Base-by-base conservation (phyloP, 176 grass and related monocot genomes). In the Leersia perrieri region DNA sequence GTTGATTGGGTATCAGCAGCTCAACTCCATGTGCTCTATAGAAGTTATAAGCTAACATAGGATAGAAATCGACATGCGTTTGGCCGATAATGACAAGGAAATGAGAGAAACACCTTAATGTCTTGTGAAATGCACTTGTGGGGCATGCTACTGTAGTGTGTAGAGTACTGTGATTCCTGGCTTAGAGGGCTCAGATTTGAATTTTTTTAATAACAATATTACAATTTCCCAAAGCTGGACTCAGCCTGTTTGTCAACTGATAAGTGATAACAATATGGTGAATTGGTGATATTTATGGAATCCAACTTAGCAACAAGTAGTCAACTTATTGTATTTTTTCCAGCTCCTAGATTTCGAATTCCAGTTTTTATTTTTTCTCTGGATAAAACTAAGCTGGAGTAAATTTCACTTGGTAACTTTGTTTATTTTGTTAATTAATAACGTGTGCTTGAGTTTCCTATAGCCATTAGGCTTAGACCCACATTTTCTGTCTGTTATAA, bases 321-420 rank as follows among this genome's bases (percentile, higher is more conserved):
- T 76, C 39, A 51, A 47, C 76, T 70, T 70, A 10, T 22, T 63
- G 41, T 25, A 28, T 53, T 53, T 65, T 82, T 71, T 62, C 7
- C 7, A 49, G n/a, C 62, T 64, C 26, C 20, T 1, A 2, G 22
- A 63, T 87, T 36, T 64, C 23, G 8, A 55, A 2, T 53, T 63
- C 26, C 3, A 38, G 3, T 18, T 80, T 80, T 33, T 49, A 35
- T 1, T 47, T 41, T 66, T 76, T 69, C 8, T 35, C 16, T 68
- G 9, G 67, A 30, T 70, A 44, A 65, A 58, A 31, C 34, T 47
- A 73, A 73, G 47, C 1, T 34, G 8, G 44, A 68, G 32, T 68
- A 51, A 68, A 35, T 57, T 7, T 0, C 12, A 36, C 30, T 0
- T 9, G 40, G 14, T 1, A 18, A 29, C 4, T 4, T 68, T 3